phyloP scores from a whole-genome alignment of 2,329 filamentous ascomycete genomes.

The Lizonia empirigonia region DNA sequence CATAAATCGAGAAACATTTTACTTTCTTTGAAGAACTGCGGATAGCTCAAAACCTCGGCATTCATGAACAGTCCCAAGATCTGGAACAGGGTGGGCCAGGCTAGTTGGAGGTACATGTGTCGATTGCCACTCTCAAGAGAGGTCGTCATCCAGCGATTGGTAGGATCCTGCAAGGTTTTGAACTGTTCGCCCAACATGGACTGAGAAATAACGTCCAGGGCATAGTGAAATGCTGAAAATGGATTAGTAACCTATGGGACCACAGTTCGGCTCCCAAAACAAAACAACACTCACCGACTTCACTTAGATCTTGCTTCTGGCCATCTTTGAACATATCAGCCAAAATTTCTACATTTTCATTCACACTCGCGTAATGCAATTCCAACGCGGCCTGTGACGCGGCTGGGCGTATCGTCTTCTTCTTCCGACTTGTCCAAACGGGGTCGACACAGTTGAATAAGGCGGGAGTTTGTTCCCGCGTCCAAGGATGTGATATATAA shows the following conservation, averaged over 20 bases:
- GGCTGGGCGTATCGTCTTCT: not conserved
- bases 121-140: not conserved
- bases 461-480: not conserved
- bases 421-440: not conserved
- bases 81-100: not conserved
- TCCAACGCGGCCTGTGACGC: not conserved
- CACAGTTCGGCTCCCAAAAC: not conserved
- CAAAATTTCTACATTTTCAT: not conserved
- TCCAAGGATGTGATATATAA: not conserved
- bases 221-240: not conserved
- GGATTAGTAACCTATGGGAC: not conserved
- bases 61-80: not conserved
- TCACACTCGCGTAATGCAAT: not conserved
- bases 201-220: not conserved
- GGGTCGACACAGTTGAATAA: not conserved
- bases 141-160: not conserved
- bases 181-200: not conserved
- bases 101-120: not conserved
- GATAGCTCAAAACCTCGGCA: not conserved
- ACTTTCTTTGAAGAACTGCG: not conserved
- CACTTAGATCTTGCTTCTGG: not conserved
- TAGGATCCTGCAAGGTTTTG: not conserved
- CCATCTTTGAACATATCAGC: not conserved
- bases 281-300: not conserved
- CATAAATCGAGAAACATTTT: not conserved